phyloP scores from a whole-genome alignment of 108 stramenopile genomes.

The Parmales sp. region DNA sequence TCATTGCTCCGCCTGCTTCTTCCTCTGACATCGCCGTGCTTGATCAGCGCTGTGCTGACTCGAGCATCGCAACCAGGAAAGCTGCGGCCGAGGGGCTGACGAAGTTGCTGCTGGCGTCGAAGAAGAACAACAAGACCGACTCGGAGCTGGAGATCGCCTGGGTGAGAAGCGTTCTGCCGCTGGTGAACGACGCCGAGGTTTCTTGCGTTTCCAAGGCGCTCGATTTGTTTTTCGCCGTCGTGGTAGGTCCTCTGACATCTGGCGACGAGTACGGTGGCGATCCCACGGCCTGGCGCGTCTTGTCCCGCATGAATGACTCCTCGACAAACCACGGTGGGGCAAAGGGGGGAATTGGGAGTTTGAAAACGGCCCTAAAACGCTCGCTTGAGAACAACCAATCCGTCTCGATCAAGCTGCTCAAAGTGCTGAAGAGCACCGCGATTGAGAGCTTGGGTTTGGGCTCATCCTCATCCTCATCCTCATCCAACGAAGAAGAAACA shows the following conservation, averaged over 20 bases:
- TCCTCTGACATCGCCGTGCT: conserved; percentile 47
- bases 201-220: conserved; percentile 48
- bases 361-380: conserved; percentile 40
- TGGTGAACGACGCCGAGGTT: conserved; percentile 50
- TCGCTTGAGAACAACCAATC: conserved; percentile 22
- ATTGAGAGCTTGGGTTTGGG: not conserved
- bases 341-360: conserved; percentile 25
- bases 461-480: not conserved
- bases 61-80: conserved; percentile 52
- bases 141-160: conserved; percentile 14
- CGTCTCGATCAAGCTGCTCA: conserved; percentile 13
- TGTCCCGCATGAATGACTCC: conserved; percentile 38
- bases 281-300: conserved; percentile 48
- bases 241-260: conserved; percentile 52
- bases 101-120: conserved; percentile 34
- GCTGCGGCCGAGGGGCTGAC: conserved; percentile 60
- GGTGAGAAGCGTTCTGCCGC: conserved; percentile 9
- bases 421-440: not conserved
- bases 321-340: conserved; percentile 40
- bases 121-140: conserved; percentile 15
- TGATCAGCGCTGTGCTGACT: conserved; percentile 51
- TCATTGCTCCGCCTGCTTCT: conserved; percentile 25
- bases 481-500: not conserved
- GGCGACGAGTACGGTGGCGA: conserved; percentile 12
- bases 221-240: conserved; percentile 37